A percentile compares a stretch with the other conserved stretches of the same genome.
phyloP scores from a whole-genome alignment of 23 red algal genomes.

The Cyanidiococcus yangmingshanensis region DNA sequence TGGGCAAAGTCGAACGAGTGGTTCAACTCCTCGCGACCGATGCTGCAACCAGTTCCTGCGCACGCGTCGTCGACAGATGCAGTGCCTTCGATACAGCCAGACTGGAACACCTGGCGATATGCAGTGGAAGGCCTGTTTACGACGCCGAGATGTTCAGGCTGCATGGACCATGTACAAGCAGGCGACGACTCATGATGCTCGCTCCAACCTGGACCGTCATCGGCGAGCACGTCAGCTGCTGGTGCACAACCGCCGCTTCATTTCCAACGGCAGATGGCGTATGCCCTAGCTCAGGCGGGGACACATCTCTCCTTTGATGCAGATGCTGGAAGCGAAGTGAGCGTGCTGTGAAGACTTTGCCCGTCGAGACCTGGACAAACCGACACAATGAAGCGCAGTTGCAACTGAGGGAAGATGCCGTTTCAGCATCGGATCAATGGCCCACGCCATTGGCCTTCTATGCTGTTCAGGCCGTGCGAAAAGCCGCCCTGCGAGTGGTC shows the following conservation, averaged over 20 bases:
- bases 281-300: not conserved
- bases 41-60: not conserved
- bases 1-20: not conserved
- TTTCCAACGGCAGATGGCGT: not conserved
- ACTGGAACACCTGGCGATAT: not conserved
- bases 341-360: no score
- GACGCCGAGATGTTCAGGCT: not conserved
- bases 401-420: no score
- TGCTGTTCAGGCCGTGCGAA: not conserved
- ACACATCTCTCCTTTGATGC: not conserved
- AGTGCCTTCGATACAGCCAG: not conserved
- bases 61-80: not conserved
- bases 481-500: not conserved
- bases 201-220: no score
- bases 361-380: no score
- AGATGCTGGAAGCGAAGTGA: not conserved
- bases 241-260: not conserved
- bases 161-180: not conserved
- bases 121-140: not conserved
- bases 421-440: not conserved
- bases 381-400: no score
- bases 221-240: no score
- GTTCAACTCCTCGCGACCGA: not conserved
- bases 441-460: not conserved
- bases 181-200: not conserved